Conservation (phyloP, 2,329 filamentous ascomycete species). For the Colletotrichum euphorbiae region DNA sequence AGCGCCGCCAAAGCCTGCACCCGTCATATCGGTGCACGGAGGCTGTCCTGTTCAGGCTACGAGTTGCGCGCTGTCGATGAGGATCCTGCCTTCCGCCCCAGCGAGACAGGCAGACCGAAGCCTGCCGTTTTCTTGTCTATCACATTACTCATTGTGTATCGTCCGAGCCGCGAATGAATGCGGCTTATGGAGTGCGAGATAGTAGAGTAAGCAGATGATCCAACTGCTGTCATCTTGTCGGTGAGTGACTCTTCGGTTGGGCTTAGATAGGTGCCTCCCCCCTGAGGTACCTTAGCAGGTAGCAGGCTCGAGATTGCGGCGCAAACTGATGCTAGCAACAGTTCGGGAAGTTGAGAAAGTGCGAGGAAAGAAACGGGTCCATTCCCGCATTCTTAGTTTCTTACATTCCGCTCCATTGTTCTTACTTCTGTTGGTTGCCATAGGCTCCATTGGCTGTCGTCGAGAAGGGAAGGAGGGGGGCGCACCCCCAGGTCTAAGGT, state of each 20-base stretch:
- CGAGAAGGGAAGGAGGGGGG: neutral
- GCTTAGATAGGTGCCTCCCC: neutral
- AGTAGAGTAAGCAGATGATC: no score
- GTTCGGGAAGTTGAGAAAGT: slow-evolving; percentile 30
- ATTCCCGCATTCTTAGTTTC: no score
- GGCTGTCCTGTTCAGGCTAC: neutral
- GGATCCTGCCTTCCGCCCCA: neutral
- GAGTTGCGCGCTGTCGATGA: neutral
- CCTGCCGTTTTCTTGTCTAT: no score
- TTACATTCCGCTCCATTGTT: no score
- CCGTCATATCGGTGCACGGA: neutral
- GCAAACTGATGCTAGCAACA: slow-evolving; percentile 18
- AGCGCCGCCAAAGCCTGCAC: no score
- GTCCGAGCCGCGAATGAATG: no score
- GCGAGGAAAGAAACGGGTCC: slow-evolving; percentile 25
- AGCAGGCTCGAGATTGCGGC: slow-evolving; percentile 1
- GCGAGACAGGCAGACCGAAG: neutral
- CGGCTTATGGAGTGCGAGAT: no score
- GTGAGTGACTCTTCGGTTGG: neutral
- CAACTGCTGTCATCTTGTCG: neutral
- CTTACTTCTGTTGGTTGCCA: neutral
- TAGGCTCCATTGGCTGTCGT: neutral
- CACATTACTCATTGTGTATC: no score
- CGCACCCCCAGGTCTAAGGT: neutral
- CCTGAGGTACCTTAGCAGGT: no score